Conservation (phyloP, 345 rosid species). For the Dovyalis caffra region DNA sequence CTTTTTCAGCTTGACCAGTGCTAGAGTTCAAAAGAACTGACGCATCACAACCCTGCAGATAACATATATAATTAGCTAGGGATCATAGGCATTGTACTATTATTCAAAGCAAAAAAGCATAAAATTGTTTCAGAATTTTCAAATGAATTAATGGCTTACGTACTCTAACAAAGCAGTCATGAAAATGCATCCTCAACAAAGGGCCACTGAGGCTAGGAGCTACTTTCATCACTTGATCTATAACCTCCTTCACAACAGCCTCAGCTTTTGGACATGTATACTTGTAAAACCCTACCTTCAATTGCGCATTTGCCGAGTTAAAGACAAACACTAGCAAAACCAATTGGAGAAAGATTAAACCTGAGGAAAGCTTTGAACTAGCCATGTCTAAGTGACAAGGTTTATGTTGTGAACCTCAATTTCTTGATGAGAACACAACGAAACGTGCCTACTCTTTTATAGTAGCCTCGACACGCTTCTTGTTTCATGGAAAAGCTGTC, state of each 20-base stretch:
- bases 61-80: not conserved
- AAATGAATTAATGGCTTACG: not conserved
- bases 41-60: constrained; percentile 78
- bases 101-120: not conserved
- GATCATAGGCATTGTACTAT: not conserved
- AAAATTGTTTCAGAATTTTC: not conserved
- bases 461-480: not conserved
- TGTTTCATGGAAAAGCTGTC: not conserved
- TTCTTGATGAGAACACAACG: not conserved
- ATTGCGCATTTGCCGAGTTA: constrained; percentile 34
- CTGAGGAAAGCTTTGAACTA: constrained; percentile 24
- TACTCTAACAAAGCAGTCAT: constrained; percentile 81
- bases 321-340: constrained; percentile 20
- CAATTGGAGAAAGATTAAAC: constrained; percentile 24
- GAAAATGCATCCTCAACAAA: constrained; percentile 70
- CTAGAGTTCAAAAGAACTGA: constrained; percentile 62
- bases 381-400: constrained; percentile 24
- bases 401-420: not conserved
- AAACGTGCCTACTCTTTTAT: not conserved
- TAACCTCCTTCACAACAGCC: constrained; percentile 35
- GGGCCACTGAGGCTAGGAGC: constrained; percentile 56
- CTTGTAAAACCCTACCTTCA: constrained; percentile 56
- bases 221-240: constrained; percentile 29
- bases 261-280: constrained; percentile 51
- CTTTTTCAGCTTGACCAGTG: constrained; percentile 50